These are phyloP conservation scores for Lepiota subincarnata DNA, from an alignment of 768 basidiomycete genomes.

Conservation along the genomic window DNA sequence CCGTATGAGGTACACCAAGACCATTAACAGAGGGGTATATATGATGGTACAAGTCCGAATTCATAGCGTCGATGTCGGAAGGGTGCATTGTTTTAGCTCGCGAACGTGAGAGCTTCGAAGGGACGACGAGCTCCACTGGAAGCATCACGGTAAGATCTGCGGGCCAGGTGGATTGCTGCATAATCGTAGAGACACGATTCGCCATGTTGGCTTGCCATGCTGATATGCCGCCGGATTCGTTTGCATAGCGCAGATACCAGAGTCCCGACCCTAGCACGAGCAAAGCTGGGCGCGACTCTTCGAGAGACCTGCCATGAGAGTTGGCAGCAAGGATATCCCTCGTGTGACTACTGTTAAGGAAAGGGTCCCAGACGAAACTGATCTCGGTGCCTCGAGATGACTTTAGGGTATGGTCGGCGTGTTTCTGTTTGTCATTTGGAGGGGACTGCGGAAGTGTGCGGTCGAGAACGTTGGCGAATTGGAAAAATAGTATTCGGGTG, in stretches of 20 bases:
- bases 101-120: constrained; percentile 58
- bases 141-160: constrained; percentile 77
- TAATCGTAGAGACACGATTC: constrained; percentile 48
- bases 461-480: constrained; percentile 61
- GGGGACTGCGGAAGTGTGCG: constrained; percentile 47
- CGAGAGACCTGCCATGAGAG: background rate
- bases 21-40: constrained; percentile 33
- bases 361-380: constrained; percentile 84
- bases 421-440: constrained; percentile 58
- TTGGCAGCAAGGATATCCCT: constrained; percentile 33
- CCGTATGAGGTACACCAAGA: background rate
- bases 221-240: constrained; percentile 67
- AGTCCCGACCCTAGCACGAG: constrained; percentile 83
- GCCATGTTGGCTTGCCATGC: constrained; percentile 79
- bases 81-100: constrained; percentile 66
- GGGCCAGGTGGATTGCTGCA: constrained; percentile 28
- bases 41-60: constrained; percentile 75
- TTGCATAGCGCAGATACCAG: constrained; percentile 82
- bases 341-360: constrained; percentile 65
- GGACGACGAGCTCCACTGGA: constrained; percentile 70
- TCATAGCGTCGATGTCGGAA: constrained; percentile 88
- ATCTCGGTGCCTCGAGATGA: constrained; percentile 45
- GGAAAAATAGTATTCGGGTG: constrained; percentile 76
- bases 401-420: constrained; percentile 54
- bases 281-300: constrained; percentile 42